phyloP scores from a whole-genome alignment of 2,329 filamentous ascomycete genomes.

The Colletotrichum scovillei region DNA sequence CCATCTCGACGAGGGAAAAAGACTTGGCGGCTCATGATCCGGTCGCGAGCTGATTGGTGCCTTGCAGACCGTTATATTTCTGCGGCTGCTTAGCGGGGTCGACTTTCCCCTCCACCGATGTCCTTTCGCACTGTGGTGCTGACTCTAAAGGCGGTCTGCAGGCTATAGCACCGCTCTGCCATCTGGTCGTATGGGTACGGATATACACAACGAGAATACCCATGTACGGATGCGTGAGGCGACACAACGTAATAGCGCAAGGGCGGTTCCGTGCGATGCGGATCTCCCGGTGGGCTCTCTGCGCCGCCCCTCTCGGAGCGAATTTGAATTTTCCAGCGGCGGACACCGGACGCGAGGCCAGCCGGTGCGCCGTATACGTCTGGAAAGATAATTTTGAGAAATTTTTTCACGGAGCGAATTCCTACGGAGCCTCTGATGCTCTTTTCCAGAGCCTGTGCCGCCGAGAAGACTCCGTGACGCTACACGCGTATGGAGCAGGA shows the following conservation, averaged over 20 bases:
- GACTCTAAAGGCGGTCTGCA: constrained; percentile 16
- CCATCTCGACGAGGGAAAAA: constrained; percentile 11
- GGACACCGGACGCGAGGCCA: neutral
- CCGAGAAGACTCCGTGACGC: neutral
- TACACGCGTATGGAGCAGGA: neutral
- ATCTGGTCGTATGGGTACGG: no score
- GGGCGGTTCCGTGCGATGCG: constrained; percentile 24
- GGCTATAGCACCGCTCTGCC: neutral
- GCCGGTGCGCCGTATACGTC: neutral
- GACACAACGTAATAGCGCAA: constrained; percentile 27
- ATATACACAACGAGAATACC: neutral
- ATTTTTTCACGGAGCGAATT: neutral
- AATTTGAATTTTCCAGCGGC: constrained; percentile 15
- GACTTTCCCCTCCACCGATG: constrained; percentile 11
- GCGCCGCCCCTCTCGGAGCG: neutral
- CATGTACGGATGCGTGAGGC: neutral
- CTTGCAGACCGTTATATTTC: constrained; percentile 33
- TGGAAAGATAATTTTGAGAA: constrained; percentile 1
- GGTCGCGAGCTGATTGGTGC: constrained; percentile 29
- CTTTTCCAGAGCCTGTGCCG: neutral
- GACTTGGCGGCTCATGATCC: constrained; percentile 23
- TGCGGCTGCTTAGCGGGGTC: constrained; percentile 32
- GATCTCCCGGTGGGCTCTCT: constrained; percentile 18
- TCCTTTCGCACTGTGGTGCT: constrained; percentile 28
- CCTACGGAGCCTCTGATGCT: neutral